phyloP scores from a whole-genome alignment of 495 filamentous ascomycete species.

The Aspergillus egyptiacus region DNA sequence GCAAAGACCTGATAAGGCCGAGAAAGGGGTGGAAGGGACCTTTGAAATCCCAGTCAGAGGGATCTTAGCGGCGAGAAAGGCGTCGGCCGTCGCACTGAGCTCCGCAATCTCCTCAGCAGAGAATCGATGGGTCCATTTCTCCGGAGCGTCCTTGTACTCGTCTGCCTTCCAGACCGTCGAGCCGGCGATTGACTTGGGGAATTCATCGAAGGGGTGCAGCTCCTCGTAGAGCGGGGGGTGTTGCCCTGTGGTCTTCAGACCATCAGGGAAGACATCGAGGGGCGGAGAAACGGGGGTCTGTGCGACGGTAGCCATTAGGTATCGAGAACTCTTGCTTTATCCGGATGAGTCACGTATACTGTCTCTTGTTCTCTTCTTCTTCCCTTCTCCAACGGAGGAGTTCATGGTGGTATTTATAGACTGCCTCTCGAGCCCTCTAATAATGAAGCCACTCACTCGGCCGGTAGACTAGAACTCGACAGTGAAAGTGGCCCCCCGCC shows the following conservation, averaged over 20 bases:
- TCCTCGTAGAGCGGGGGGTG: slow-evolving; percentile 64
- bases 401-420: slow-evolving; percentile 9
- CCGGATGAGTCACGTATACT: too few species aligned
- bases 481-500: too few species aligned
- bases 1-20: too few species aligned
- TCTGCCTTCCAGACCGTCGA: slow-evolving; percentile 73
- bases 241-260: slow-evolving; percentile 70
- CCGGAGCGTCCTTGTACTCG: slow-evolving; percentile 61
- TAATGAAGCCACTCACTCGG: slow-evolving; percentile 5
- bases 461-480: slow-evolving; percentile 2
- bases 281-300: slow-evolving; percentile 28
- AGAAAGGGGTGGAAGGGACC: slow-evolving; percentile 21
- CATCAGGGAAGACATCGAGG: slow-evolving; percentile 47
- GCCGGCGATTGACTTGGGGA: slow-evolving; percentile 68
- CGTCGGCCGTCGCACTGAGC: slow-evolving; percentile 59
- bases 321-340: too few species aligned
- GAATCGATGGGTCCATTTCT: slow-evolving; percentile 73
- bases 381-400: too few species aligned
- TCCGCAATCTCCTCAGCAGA: slow-evolving; percentile 60
- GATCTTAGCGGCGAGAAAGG: slow-evolving; percentile 54
- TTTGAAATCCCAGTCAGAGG: slow-evolving; percentile 73
- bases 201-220: slow-evolving; percentile 62
- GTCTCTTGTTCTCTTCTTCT: neutral
- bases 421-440: neutral
- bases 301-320: slow-evolving; percentile 35